These are phyloP conservation scores for Gossypium ekmanianum DNA, from an alignment of 345 rosid genomes.

Conservation along the genomic window DNA sequence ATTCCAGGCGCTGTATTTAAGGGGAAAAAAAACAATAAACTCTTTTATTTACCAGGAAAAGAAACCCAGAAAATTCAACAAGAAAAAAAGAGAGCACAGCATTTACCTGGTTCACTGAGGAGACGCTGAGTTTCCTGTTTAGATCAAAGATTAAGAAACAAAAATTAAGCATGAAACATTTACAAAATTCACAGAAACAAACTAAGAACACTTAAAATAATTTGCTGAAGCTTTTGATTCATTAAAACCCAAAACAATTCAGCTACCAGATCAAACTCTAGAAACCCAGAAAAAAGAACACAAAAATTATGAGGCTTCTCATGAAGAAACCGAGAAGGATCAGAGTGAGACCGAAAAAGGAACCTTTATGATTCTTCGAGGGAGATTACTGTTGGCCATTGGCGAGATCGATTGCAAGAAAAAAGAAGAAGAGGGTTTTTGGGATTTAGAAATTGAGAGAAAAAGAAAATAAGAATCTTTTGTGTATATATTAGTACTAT, in stretches of 20 bases:
- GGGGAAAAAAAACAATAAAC: not conserved
- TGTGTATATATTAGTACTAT: too few species aligned
- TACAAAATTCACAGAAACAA: not conserved
- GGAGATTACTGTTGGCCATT: slow-evolving; percentile 20
- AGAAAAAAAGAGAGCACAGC: not conserved
- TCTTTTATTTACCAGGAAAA: slow-evolving; percentile 7
- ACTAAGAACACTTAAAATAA: not conserved
- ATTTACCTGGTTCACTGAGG: slow-evolving; percentile 91
- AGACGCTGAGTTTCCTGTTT: slow-evolving; percentile 94
- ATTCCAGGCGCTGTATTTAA: slow-evolving; percentile 78
- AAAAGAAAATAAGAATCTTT: too few species aligned
- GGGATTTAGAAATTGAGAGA: too few species aligned
- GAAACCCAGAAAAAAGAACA: not conserved
- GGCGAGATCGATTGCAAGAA: slow-evolving; percentile 17
- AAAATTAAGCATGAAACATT: not conserved
- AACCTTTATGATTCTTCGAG: slow-evolving; percentile 38
- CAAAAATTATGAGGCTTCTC: not conserved
- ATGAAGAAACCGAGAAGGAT: slow-evolving; percentile 15
- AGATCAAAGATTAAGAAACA: not conserved
- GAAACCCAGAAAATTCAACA: not conserved
- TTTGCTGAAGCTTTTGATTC: not conserved
- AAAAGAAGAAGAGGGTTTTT: too few species aligned
- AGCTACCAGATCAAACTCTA: not conserved
- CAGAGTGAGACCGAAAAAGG: slow-evolving; percentile 19
- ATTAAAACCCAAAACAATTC: not conserved